Conservation (phyloP, 139 green algal species). For the Chlorella sp. region DNA sequence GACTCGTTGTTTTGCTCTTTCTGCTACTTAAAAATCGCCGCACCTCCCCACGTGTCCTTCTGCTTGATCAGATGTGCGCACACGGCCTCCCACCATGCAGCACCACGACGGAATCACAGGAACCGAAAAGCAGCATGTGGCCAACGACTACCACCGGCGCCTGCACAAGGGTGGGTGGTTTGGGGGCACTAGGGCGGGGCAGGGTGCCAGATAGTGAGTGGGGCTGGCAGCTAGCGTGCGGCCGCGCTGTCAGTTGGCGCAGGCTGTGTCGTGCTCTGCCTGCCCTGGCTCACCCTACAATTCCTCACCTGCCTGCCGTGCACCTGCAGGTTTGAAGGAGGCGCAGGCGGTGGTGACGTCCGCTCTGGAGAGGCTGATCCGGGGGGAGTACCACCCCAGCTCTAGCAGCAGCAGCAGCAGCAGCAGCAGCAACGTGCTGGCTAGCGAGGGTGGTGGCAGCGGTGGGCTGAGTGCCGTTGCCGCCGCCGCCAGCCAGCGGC, state of each 20-base stretch:
- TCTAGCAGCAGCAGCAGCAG: not conserved
- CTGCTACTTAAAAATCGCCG: not conserved
- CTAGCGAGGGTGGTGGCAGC: not conserved
- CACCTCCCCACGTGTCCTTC: not conserved
- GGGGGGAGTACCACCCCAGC: not conserved
- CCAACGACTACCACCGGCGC: constrained; percentile 83
- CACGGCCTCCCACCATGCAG: constrained; percentile 56
- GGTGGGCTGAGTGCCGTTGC: not conserved
- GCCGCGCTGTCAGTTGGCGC: not conserved
- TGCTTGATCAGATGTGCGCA: too few species aligned
- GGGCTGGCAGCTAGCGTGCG: not conserved
- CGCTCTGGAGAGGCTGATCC: constrained; percentile 37
- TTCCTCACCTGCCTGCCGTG: not conserved
- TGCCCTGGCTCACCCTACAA: not conserved
- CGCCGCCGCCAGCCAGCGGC: not conserved
- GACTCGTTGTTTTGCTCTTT: too few species aligned
- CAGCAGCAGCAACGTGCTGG: too few species aligned
- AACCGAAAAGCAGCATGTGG: constrained; percentile 88
- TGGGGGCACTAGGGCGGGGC: not conserved
- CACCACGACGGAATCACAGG: constrained; percentile 91
- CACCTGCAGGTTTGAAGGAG: constrained; percentile 38
- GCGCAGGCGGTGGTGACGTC: constrained; percentile 40
- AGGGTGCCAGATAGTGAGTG: not conserved
- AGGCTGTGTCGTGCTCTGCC: not conserved
- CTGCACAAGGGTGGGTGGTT: constrained; percentile 37